Evolutionary conservation across 768 basidiomycete species (phyloP).

Genomic region (Pleurotus platypus): DNA sequence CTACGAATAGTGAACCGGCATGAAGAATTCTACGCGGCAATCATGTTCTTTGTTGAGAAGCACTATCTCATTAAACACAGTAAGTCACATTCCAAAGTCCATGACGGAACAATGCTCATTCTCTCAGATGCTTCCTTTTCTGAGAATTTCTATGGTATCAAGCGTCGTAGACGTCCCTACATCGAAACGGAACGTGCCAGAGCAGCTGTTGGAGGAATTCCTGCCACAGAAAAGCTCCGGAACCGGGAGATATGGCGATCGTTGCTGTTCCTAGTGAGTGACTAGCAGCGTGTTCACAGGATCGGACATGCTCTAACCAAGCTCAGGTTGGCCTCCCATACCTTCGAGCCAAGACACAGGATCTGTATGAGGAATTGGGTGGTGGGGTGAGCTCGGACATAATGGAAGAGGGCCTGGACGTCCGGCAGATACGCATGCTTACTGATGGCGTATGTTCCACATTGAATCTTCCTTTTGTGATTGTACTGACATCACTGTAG

Average conservation of each 20-base stretch:
- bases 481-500: constrained; percentile 27
- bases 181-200: constrained; percentile 66
- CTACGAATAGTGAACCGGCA: constrained; percentile 89
- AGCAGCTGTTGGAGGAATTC: constrained; percentile 64
- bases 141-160: constrained; percentile 94
- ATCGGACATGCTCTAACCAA: neutral
- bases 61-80: constrained; percentile 88
- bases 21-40: constrained; percentile 90
- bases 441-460: constrained; percentile 46
- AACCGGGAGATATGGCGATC: constrained; percentile 70
- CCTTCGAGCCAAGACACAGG: constrained; percentile 81
- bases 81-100: constrained; percentile 30
- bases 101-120: constrained; percentile 2
- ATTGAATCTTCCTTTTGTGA: neutral
- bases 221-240: constrained; percentile 63
- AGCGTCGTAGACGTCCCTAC: constrained; percentile 68
- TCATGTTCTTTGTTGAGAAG: constrained; percentile 88
- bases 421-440: constrained; percentile 39
- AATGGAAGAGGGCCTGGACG: constrained; percentile 47
- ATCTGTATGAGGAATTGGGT: constrained; percentile 87
- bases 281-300: neutral
- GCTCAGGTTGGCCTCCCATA: constrained; percentile 87
- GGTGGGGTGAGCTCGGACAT: constrained; percentile 74
- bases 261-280: constrained; percentile 72
- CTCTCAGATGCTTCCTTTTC: constrained; percentile 83